Percentiles rank a stretch among this genome's conserved stretches.
These are phyloP conservation scores for Apiospora aurea DNA, from an alignment of 2,329 filamentous ascomycete species.

Conservation along the genomic window DNA sequence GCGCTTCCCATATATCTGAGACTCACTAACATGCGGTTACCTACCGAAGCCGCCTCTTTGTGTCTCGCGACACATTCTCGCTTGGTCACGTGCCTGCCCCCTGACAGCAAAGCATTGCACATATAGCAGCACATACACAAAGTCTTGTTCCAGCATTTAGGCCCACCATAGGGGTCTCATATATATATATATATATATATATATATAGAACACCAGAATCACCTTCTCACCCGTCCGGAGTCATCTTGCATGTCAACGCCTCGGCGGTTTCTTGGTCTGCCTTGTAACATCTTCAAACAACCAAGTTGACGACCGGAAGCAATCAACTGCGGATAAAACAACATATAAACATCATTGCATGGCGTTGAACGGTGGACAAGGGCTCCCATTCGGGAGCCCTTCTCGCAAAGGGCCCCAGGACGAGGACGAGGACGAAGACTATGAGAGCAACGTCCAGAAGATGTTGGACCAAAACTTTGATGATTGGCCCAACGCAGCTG, in stretches of 20 bases:
- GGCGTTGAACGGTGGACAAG: neutral
- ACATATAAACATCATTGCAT: neutral
- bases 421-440: conserved; percentile 35
- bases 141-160: neutral
- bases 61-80: conserved; percentile 6
- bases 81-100: neutral
- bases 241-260: neutral
- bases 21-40: neutral
- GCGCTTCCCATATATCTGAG: neutral
- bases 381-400: neutral
- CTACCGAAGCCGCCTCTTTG: neutral
- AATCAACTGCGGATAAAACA: neutral
- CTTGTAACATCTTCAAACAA: neutral
- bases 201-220: neutral
- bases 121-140: neutral
- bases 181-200: neutral
- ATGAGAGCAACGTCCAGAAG: conserved; percentile 31
- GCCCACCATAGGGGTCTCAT: neutral
- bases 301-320: neutral
- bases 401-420: conserved; percentile 26
- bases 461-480: conserved; percentile 37
- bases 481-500: conserved; percentile 59
- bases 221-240: neutral
- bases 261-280: neutral
- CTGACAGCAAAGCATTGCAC: neutral